A percentile compares a stretch with the other conserved stretches of the same genome.
Evolutionary conservation across 345 rosid species (phyloP).

Genomic region (Orychophragmus violaceus): DNA sequence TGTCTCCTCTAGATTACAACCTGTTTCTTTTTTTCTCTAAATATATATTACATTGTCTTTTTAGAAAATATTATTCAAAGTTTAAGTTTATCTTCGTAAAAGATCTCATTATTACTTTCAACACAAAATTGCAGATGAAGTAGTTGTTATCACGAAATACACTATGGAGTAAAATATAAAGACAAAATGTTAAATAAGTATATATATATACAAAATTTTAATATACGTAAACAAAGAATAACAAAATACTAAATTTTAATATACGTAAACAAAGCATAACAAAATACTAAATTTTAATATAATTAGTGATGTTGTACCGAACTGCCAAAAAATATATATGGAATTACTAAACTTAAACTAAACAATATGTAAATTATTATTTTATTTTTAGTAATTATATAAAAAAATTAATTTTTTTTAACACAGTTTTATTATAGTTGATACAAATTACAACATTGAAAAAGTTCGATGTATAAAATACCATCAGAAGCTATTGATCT

Average conservation of each 20-base stretch:
- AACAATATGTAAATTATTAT: neutral
- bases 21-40: neutral
- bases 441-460: too few relatives aligned
- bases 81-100: neutral
- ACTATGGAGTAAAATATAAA: neutral
- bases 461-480: too few relatives aligned
- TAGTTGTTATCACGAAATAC: neutral
- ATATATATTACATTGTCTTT: neutral
- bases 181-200: neutral
- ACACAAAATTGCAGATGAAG: neutral
- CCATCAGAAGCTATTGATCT: too few relatives aligned
- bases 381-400: too few relatives aligned
- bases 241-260: too few relatives aligned
- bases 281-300: too few relatives aligned
- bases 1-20: conserved; percentile 10
- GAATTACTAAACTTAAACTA: neutral
- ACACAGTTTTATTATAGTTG: too few relatives aligned
- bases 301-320: neutral
- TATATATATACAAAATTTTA: neutral
- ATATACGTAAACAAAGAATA: neutral
- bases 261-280: neutral
- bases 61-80: neutral
- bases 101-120: neutral
- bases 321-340: neutral
- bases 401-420: too few relatives aligned